phyloP scores from a whole-genome alignment of 2,329 filamentous ascomycete species.

The Phialophora expanda region DNA sequence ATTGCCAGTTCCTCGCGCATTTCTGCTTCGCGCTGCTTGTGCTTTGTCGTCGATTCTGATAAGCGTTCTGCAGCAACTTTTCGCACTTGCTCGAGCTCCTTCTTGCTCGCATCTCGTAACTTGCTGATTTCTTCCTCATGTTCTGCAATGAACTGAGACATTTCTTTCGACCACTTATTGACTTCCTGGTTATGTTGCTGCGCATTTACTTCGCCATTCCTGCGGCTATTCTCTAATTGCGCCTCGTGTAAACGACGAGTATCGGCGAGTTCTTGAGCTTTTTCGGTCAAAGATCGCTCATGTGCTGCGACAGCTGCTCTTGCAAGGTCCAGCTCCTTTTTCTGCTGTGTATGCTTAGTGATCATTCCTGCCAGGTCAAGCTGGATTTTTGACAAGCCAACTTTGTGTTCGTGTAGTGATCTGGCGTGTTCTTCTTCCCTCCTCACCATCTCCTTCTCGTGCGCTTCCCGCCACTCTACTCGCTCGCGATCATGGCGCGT shows the following conservation, averaged over 20 bases:
- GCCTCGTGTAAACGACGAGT: conserved; percentile 15
- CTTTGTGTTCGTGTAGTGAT: conserved; percentile 29
- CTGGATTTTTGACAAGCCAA: conserved; percentile 32
- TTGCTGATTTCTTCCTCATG: conserved; percentile 26
- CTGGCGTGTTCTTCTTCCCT: conserved; percentile 28
- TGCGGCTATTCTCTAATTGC: conserved; percentile 20
- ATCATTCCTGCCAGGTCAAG: conserved; percentile 37
- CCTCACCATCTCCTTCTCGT: conserved; percentile 19
- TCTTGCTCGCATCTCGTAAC: conserved; percentile 22
- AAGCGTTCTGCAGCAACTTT: conserved; percentile 44
- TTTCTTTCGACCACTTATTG: conserved; percentile 15
- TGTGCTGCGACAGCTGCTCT: conserved; percentile 21
- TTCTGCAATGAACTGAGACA: conserved; percentile 21
- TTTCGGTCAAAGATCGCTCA: conserved; percentile 22
- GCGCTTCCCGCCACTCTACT: conserved; percentile 16
- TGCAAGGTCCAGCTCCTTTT: conserved; percentile 32
- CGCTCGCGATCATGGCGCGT: conserved; percentile 32
- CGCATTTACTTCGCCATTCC: conserved; percentile 15
- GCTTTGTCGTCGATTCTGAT: conserved; percentile 45
- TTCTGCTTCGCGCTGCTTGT: conserved; percentile 43
- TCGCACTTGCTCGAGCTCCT: conserved; percentile 28
- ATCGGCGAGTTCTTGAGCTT: conserved; percentile 25
- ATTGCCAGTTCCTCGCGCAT: conserved; percentile 33
- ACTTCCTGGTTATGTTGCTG: conserved; percentile 27
- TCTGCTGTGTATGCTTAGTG: conserved; percentile 36